phyloP scores from a whole-genome alignment of 306 rosid genomes.

The Trifolium subterraneum region DNA sequence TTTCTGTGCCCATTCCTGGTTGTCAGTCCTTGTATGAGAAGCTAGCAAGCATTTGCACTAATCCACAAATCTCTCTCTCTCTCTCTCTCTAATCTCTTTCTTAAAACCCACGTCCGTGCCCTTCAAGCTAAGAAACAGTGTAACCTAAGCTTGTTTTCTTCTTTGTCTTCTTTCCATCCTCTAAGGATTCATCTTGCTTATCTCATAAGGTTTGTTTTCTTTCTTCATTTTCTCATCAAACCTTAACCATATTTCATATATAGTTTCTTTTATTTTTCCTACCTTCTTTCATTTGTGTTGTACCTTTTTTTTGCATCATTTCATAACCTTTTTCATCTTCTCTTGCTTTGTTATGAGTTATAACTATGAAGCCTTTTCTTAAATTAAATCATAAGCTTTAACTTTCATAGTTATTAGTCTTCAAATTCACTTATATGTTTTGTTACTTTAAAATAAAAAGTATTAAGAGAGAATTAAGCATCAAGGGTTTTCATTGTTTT shows the following conservation, averaged over 20 bases:
- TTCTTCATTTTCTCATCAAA: background rate
- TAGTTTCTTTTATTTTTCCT: background rate
- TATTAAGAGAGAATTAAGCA: background rate
- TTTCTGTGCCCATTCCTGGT: slow-evolving; percentile 86
- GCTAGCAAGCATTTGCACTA: slow-evolving; percentile 56
- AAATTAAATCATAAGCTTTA: too few species aligned
- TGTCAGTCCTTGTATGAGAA: slow-evolving; percentile 62
- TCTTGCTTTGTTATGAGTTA: background rate
- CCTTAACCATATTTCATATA: background rate
- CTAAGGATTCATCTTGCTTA: slow-evolving; percentile 37
- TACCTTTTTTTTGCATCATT: background rate
- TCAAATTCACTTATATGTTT: background rate
- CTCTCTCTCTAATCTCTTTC: slow-evolving; percentile 32
- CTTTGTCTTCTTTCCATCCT: slow-evolving; percentile 57
- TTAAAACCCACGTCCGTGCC: slow-evolving; percentile 84
- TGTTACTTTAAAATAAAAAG: background rate
- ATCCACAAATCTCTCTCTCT: slow-evolving; percentile 52
- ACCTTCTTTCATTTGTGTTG: background rate
- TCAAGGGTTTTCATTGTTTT: slow-evolving; percentile 8
- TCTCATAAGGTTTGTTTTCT: slow-evolving; percentile 54
- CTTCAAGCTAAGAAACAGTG: slow-evolving; percentile 74
- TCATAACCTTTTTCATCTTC: slow-evolving; percentile 34
- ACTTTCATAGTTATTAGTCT: background rate
- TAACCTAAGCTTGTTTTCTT: slow-evolving; percentile 44
- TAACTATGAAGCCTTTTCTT: background rate